phyloP scores from a whole-genome alignment of 352 stramenopile genomes.

The Phytophthora tubulina region DNA sequence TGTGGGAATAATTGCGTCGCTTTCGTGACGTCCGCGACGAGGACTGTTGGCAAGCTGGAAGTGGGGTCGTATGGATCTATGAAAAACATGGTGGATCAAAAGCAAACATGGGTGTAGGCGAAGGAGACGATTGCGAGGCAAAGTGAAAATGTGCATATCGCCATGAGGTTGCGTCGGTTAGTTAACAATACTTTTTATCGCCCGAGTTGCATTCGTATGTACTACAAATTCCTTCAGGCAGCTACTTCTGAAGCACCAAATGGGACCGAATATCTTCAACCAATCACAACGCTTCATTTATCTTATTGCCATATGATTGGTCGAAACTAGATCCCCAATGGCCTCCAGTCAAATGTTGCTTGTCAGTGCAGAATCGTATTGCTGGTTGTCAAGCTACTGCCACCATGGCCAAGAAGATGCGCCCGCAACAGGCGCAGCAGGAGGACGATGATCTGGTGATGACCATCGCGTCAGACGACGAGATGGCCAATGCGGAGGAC shows the following conservation, averaged over 20 bases:
- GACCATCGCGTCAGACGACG: constrained; percentile 90
- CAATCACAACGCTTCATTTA: constrained; percentile 5
- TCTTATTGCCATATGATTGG: constrained; percentile 20
- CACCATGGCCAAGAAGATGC: constrained; percentile 30
- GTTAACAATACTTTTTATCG: no score
- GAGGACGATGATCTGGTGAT: constrained; percentile 82
- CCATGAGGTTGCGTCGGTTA: no score
- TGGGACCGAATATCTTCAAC: constrained; percentile 1
- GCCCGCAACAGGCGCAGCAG: constrained; percentile 9
- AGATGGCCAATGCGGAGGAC: constrained; percentile 77
- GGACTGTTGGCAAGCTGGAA: neutral
- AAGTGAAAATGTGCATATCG: no score
- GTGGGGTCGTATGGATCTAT: no score
- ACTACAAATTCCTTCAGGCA: no score
- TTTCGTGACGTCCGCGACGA: neutral
- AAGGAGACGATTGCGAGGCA: no score
- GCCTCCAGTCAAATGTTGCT: constrained; percentile 37
- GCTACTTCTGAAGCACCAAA: neutral
- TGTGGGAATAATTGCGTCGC: constrained; percentile 19
- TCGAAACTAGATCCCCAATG: constrained; percentile 7
- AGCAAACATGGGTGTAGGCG: no score
- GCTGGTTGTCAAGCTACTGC: constrained; percentile 22
- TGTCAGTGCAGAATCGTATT: constrained; percentile 19
- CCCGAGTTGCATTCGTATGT: no score
- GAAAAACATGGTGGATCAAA: no score